Percentiles rank a stretch among this genome's conserved stretches.
Conservation (phyloP, 164 flowering plant species). For the Magnolia sinica region DNA sequence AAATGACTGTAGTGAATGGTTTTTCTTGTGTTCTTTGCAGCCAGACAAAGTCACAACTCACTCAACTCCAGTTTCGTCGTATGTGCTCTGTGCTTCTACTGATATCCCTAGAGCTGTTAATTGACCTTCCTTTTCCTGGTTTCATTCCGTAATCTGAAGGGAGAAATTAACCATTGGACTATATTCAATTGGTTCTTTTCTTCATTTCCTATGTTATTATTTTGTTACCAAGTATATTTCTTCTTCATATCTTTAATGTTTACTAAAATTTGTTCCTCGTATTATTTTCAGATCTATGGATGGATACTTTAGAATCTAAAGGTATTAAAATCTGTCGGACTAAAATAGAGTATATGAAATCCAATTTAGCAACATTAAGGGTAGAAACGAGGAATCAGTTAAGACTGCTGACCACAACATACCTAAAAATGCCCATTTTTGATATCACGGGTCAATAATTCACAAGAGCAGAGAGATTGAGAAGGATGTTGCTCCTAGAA, state of each 20-base stretch:
- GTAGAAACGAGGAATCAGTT: too few relatives aligned
- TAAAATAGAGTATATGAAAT: too few relatives aligned
- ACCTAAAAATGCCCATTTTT: too few relatives aligned
- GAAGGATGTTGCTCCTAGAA: too few relatives aligned
- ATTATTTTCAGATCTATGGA: not conserved
- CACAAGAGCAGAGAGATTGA: too few relatives aligned
- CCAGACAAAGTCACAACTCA: constrained; percentile 53
- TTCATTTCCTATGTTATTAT: not conserved
- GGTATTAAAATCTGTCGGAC: too few relatives aligned
- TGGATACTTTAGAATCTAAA: too few relatives aligned
- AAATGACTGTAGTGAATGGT: not conserved
- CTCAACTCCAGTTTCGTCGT: constrained; percentile 88
- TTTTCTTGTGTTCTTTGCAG: constrained; percentile 40
- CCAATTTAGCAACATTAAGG: too few relatives aligned
- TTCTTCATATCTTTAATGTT: not conserved
- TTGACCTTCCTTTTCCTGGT: not conserved
- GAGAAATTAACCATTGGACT: not conserved
- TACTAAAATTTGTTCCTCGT: not conserved
- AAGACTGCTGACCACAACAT: too few relatives aligned
- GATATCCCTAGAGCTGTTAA: not conserved
- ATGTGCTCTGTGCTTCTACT: constrained; percentile 16
- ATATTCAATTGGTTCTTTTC: not conserved
- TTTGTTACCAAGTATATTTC: not conserved
- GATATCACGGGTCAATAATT: too few relatives aligned
- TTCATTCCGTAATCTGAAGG: not conserved